Evolutionary conservation across 495 filamentous ascomycete genomes (phyloP), one percentile per base, ranked within the genome.

Genomic region (Aspergillus olivimuriae): DNA sequence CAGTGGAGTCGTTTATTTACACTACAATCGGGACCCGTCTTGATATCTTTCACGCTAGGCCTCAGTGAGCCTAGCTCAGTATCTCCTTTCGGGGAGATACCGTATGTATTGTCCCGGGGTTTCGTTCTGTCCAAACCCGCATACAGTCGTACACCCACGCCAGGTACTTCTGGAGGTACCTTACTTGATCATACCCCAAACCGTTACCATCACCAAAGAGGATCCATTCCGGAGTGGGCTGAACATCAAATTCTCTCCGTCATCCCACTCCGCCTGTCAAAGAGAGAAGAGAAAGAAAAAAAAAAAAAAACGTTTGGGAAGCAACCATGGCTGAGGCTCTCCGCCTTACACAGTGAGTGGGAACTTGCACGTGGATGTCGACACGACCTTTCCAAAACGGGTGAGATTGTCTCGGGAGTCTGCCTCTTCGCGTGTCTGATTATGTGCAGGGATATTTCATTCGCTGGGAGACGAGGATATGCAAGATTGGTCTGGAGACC

Each of bases 1-100:
- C 44, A 42, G 53, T 56, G 53, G 53, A 56, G 53, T 50, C 43
- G 39, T 52, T 52, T 52, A 50, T 56, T 50, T 56, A 52, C 48
- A 52, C 53, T 56, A 55, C 46, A 40, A 43, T 49, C 43, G 39
- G 43, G 37, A 36, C 49, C 49, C 34, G 45, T 46, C 28, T 47
- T 23, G 30, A 28, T 5, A 28, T 43, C 16, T 36, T 26, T 23
- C 38, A 30, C 15, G 2, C 47, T 54, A 54, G 18, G 16, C 46
- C 24, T 10, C 1, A 35, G 35, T 1, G 6, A 32, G 16, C 18
- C 21, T 48, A 46, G 34, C 20, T 16, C 10, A 12, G 6, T 41
- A 34, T 18, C 30, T 33, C 16, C 12, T 15, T 15, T 33, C 12
- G 16, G 30, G 3, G 19, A n/a, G 5, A 4, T 8, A 33, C 10